These are phyloP conservation scores for Sordariomycetes sp. DNA, from an alignment of 2,329 filamentous ascomycete species.

Conservation along the genomic window DNA sequence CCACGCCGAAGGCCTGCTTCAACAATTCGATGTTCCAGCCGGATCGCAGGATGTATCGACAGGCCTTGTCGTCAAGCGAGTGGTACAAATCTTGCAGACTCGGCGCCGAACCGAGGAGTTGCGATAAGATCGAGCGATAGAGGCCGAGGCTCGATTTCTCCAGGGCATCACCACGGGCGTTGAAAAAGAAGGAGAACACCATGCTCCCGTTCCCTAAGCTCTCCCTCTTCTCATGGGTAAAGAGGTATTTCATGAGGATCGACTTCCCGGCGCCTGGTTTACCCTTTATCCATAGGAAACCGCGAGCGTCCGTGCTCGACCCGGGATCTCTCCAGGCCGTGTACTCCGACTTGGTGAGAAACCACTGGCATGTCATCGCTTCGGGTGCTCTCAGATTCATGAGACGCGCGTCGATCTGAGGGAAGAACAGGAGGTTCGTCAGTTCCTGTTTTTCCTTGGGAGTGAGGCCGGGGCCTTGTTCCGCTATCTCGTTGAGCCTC, in stretches of 20 bases:
- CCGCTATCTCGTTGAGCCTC: background rate
- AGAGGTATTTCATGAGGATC: slow-evolving; percentile 29
- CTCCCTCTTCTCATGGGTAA: slow-evolving; percentile 8
- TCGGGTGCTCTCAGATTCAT: background rate
- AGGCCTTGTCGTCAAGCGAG: background rate
- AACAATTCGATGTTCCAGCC: background rate
- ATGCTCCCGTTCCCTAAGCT: slow-evolving; percentile 7
- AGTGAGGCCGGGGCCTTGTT: too few species aligned
- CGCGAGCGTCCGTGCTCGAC: slow-evolving; percentile 8
- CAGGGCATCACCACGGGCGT: slow-evolving; percentile 29
- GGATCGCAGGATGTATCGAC: background rate
- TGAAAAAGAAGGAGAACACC: slow-evolving; percentile 37
- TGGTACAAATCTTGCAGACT: slow-evolving; percentile 7
- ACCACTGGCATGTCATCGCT: background rate
- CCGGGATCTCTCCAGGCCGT: background rate
- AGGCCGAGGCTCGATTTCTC: slow-evolving; percentile 35
- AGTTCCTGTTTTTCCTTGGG: background rate
- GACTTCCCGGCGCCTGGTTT: slow-evolving; percentile 33
- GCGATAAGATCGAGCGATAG: slow-evolving; percentile 35
- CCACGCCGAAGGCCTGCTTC: background rate
- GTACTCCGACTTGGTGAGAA: background rate
- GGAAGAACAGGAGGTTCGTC: background rate
- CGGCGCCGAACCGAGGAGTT: slow-evolving; percentile 24
- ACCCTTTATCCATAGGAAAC: slow-evolving; percentile 33
- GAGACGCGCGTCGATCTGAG: background rate